Percentiles rank a stretch among this genome's conserved stretches.
These are phyloP conservation scores for Rhizopus stolonifer DNA, from an alignment of 371 early-diverging fungal species.

Conservation along the genomic window DNA sequence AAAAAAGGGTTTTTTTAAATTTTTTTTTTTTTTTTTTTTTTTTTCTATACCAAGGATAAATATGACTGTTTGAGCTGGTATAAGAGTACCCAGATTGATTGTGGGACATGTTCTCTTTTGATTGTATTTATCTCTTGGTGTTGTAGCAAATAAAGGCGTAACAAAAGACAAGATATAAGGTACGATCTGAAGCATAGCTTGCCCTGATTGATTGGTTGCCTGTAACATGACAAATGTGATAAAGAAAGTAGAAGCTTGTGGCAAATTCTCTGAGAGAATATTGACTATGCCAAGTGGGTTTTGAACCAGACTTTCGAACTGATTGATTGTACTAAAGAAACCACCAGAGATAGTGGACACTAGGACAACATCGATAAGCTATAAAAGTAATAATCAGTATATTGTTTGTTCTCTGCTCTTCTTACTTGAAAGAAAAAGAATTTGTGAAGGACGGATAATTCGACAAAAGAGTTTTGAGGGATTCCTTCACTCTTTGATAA, in stretches of 20 bases:
- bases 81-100: slow-evolving; percentile 50
- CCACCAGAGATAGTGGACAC: slow-evolving; percentile 74
- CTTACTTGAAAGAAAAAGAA: slow-evolving; percentile 71
- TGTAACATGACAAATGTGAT: slow-evolving; percentile 80
- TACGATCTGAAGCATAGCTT: slow-evolving; percentile 66
- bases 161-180: slow-evolving; percentile 66
- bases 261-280: slow-evolving; percentile 58
- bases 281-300: slow-evolving; percentile 52
- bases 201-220: slow-evolving; percentile 63
- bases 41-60: slow-evolving; percentile 65
- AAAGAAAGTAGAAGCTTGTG: slow-evolving; percentile 75
- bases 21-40: no score
- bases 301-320: slow-evolving; percentile 26
- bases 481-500: slow-evolving; percentile 73
- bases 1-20: no score
- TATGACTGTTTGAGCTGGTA: slow-evolving; percentile 68
- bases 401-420: no score
- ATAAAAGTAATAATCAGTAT: no score
- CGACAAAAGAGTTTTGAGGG: slow-evolving; percentile 60
- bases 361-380: slow-evolving; percentile 78
- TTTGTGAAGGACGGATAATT: slow-evolving; percentile 59
- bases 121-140: slow-evolving; percentile 68
- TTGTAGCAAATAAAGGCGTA: slow-evolving; percentile 64
- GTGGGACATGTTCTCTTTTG: slow-evolving; percentile 46
- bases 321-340: slow-evolving; percentile 47